Evolutionary conservation across 768 basidiomycete genomes (phyloP), one percentile per base, ranked within the genome.

Genomic region (Psilocybe azurescens): DNA sequence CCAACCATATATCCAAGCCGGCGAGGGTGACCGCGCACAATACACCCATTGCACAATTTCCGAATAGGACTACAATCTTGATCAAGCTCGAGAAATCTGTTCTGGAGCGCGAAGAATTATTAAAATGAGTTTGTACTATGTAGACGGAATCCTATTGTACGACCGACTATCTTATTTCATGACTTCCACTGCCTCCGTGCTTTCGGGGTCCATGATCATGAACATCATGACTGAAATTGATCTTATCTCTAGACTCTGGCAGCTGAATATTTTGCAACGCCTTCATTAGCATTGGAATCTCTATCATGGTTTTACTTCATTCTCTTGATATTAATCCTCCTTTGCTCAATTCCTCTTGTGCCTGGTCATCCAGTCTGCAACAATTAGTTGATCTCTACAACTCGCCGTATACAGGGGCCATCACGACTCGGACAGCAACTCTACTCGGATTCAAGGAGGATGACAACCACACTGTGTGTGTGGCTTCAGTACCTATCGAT

Each of bases 11-110:
- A 24, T 59, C 51, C 70, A 61, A 99, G 97, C 97, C 97, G 30
- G 95, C 97, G 8, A 84, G 97, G 67, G 97, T 99, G 30, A 99
- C 97, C 0, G 95, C 97, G 0, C 97, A 99, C 73, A 90, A 89
- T 60, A 97, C 97, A 1, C 91, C 95, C 4, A 94, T 85, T 0
- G 79, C 89, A 9, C 88, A 91, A 60, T 86, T 83, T 70, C 94
- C 96, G 3, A 86, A 87, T 54, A 86, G 95, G 56, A 97, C 91
- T 4, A 97, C 96, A n/a, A 95, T 99, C 60, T 85, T 99, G 56
- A 97, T 99, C 79, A 99, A 99, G 77, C 81, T 99, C 62, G 95
- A 98, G 76, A 89, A 89, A 70, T 89, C 89, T 60, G 97, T 98
- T 52, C 79, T 99, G 71, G 95, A 97, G 67, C 86, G 97, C 49